Evolutionary conservation across 176 grass and related monocot species (phyloP).

Genomic region (Panicum miliaceum): DNA sequence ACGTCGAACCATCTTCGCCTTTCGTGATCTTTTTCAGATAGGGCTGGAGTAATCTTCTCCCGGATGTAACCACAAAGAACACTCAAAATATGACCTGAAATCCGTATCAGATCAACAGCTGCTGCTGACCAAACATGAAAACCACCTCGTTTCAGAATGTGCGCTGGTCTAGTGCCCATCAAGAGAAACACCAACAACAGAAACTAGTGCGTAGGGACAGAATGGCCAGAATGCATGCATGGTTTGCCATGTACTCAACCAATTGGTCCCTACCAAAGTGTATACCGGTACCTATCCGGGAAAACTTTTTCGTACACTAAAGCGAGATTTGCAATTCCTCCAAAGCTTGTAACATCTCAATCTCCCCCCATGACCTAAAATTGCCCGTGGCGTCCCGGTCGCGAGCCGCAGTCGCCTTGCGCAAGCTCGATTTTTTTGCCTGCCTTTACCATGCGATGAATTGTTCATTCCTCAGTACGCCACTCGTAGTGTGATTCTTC

Average conservation of each 20-base stretch:
- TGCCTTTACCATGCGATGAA: slow-evolving; percentile 1
- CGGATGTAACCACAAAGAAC: not conserved
- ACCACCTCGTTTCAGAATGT: slow-evolving; percentile 8
- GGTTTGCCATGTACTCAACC: slow-evolving; percentile 45
- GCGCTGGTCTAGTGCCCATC: not conserved
- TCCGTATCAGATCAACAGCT: slow-evolving; percentile 26
- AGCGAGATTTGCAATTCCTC: slow-evolving; percentile 1
- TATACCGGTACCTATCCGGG: slow-evolving; percentile 17
- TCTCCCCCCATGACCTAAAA: slow-evolving; percentile 12
- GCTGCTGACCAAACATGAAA: slow-evolving; percentile 45
- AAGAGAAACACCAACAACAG: not conserved
- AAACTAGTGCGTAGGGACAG: slow-evolving; percentile 26
- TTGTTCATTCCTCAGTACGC: not conserved
- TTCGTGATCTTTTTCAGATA: not conserved
- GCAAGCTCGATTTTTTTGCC: slow-evolving; percentile 27
- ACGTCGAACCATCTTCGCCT: not conserved
- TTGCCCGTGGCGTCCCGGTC: not conserved
- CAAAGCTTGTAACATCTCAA: slow-evolving; percentile 14
- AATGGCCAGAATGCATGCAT: slow-evolving; percentile 4
- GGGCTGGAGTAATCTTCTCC: not conserved
- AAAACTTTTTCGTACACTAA: slow-evolving; percentile 32
- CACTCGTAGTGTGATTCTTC: not conserved
- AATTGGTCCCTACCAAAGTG: slow-evolving; percentile 27
- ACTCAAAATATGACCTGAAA: slow-evolving; percentile 15
- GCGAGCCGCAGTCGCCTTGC: not conserved